Percentiles rank a stretch among this genome's conserved stretches.
These are phyloP conservation scores for Akanthomyces uredinophilus DNA, from an alignment of 2,329 filamentous ascomycete genomes.

Conservation along the genomic window DNA sequence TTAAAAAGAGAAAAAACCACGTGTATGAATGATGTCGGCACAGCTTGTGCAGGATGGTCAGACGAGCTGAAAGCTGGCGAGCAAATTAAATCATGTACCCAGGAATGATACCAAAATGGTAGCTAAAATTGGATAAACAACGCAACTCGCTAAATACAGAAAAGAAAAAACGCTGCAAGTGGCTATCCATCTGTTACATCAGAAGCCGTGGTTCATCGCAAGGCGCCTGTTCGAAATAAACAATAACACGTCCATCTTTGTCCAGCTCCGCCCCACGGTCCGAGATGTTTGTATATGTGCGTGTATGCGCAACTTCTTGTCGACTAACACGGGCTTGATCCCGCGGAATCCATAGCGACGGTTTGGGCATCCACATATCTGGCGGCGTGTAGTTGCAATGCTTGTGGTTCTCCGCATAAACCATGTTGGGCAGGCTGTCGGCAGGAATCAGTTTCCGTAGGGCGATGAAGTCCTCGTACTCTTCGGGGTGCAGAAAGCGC, in stretches of 20 bases:
- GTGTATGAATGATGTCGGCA: not conserved
- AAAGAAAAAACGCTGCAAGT: conserved; percentile 1
- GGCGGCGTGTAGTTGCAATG: conserved; percentile 67
- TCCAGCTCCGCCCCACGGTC: conserved; percentile 44
- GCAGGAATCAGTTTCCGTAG: conserved; percentile 66
- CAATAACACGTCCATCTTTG: conserved; percentile 30
- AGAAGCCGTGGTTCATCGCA: conserved; percentile 30
- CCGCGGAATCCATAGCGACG: conserved; percentile 78
- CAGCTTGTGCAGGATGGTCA: not conserved
- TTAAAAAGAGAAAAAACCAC: too few species aligned
- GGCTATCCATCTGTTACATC: conserved; percentile 35
- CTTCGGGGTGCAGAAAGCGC: conserved; percentile 73
- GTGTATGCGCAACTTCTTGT: conserved; percentile 71
- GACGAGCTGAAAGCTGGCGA: not conserved
- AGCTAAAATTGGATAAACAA: not conserved
- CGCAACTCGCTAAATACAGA: not conserved
- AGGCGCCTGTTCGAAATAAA: conserved; percentile 35
- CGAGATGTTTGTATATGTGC: conserved; percentile 68
- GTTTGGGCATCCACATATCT: conserved; percentile 51
- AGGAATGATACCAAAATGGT: not conserved
- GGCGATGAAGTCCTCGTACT: conserved; percentile 66
- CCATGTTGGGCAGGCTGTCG: conserved; percentile 36
- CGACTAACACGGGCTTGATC: conserved; percentile 69
- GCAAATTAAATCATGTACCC: not conserved
- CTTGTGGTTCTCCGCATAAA: conserved; percentile 55